phyloP scores from a whole-genome alignment of 768 basidiomycete genomes.

The Calocybe cyanea region DNA sequence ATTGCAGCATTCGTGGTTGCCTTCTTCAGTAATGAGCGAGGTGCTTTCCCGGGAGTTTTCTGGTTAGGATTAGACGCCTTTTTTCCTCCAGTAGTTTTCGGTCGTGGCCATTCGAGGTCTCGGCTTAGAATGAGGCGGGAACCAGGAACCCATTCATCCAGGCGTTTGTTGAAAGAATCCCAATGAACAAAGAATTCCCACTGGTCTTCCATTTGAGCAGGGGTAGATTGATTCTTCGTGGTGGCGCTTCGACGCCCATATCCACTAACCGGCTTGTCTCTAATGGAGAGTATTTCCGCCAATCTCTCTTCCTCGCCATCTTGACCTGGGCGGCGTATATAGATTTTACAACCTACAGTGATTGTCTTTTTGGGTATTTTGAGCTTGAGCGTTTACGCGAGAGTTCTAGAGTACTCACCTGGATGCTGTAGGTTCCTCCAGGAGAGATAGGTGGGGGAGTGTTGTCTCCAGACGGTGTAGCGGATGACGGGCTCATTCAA shows the following conservation, averaged over 20 bases:
- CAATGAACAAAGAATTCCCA: constrained; percentile 98
- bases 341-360: constrained; percentile 93
- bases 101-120: constrained; percentile 96
- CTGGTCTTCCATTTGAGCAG: constrained; percentile 64
- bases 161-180: constrained; percentile 98
- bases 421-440: constrained; percentile 74
- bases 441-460: constrained; percentile 64
- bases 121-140: constrained; percentile 78
- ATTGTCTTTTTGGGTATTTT: constrained; percentile 57
- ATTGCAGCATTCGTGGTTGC: constrained; percentile 67
- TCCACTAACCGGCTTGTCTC: constrained; percentile 72
- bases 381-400: too few relatives aligned
- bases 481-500: constrained; percentile 33
- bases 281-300: constrained; percentile 93
- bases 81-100: constrained; percentile 62
- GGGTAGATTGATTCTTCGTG: constrained; percentile 41
- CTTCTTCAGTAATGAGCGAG: constrained; percentile 63
- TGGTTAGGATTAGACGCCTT: constrained; percentile 43
- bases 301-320: constrained; percentile 87
- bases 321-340: constrained; percentile 74
- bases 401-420: too few relatives aligned
- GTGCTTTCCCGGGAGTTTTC: constrained; percentile 62
- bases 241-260: constrained; percentile 47
- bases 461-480: constrained; percentile 36
- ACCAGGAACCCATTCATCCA: constrained; percentile 95